A percentile compares a stretch with the other conserved stretches of the same genome.
These are phyloP conservation scores for Schizosaccharomyces pombe DNA, from an alignment of 805 yeast genomes.

Conservation along the genomic window ASM294v3 CU329670.1:2693001-2693500, in stretches of 20 bases:
- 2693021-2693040: background rate
- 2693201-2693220: constrained; percentile 66
- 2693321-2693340: constrained; percentile 35
- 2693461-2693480: constrained; percentile 61
- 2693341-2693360: constrained; percentile 40
- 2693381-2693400: background rate
- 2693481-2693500: constrained; percentile 39
- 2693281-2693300: constrained; percentile 68
- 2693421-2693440: constrained; percentile 19
- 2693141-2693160: background rate
- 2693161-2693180: background rate
- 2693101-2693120: too few relatives aligned
- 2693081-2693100: background rate
- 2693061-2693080: background rate
- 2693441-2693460: constrained; percentile 62
- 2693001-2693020: background rate
- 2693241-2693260: constrained; percentile 60
- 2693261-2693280: constrained; percentile 64
- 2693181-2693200: constrained; percentile 54
- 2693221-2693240: constrained; percentile 47
- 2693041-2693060: background rate
- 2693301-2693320: constrained; percentile 45
- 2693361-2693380: background rate
- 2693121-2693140: too few relatives aligned
- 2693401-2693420: too few relatives aligned